Conservation (phyloP, 208 protist species). For the Wallacemonas sp. region DNA sequence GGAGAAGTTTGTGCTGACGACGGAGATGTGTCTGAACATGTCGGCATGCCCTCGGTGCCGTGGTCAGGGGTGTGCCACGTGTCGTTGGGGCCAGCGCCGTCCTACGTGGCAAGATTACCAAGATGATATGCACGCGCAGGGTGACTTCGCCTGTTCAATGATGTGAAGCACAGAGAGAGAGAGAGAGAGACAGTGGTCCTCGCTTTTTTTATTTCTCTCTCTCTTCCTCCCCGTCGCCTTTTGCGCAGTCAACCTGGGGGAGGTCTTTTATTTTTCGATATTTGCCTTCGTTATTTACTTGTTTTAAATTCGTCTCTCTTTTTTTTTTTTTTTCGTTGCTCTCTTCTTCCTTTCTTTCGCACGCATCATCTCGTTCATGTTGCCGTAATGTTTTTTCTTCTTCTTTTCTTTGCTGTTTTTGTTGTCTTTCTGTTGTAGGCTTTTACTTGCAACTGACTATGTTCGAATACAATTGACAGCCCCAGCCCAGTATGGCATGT, state of each 20-base stretch:
- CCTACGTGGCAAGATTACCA: background rate
- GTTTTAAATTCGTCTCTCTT: slow-evolving; percentile 2
- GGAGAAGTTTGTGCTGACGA: slow-evolving; percentile 2
- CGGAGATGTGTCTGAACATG: slow-evolving; percentile 10
- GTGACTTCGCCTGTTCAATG: background rate
- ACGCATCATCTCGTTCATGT: no score
- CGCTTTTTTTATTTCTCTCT: background rate
- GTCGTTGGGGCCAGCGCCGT: background rate
- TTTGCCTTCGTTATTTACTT: no score
- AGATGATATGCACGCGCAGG: background rate
- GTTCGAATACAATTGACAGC: no score
- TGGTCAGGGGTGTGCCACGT: slow-evolving; percentile 4
- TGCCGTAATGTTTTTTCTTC: background rate
- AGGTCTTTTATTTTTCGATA: no score
- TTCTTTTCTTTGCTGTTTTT: background rate
- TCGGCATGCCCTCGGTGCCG: slow-evolving; percentile 2
- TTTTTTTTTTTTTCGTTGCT: slow-evolving; percentile 15
- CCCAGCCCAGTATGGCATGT: no score
- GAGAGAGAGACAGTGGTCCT: no score
- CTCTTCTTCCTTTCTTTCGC: background rate
- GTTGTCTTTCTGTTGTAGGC: slow-evolving; percentile 4
- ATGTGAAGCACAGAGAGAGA: slow-evolving; percentile 12
- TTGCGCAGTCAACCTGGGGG: no score
- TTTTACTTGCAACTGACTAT: background rate
- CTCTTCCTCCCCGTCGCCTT: background rate